These are phyloP conservation scores for Fusarium sp. DNA, from an alignment of 2,329 filamentous ascomycete species.

Conservation along the genomic window DNA sequence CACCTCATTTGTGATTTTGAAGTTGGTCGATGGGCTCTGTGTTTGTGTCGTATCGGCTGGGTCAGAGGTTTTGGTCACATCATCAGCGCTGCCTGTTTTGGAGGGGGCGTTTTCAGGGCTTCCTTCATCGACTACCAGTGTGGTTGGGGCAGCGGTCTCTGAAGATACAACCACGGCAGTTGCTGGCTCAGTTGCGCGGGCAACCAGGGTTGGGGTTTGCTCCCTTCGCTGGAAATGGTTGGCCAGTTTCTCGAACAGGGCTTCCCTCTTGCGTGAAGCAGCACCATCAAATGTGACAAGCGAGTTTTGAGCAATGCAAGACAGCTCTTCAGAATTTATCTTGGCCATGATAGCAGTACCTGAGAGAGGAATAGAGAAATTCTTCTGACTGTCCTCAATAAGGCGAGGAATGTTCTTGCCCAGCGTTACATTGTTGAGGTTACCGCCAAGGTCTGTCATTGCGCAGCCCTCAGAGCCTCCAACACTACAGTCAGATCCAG, in stretches of 20 bases:
- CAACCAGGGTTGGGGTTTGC: constrained; percentile 17
- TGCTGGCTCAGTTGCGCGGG: constrained; percentile 19
- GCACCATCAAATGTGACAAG: constrained; percentile 84
- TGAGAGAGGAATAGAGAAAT: constrained; percentile 83
- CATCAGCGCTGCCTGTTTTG: constrained; percentile 13
- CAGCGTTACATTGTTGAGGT: constrained; percentile 77
- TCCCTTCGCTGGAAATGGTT: constrained; percentile 34
- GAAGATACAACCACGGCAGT: constrained; percentile 40
- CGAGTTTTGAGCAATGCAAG: constrained; percentile 87
- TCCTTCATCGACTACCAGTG: constrained; percentile 42
- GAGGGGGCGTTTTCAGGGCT: constrained; percentile 31
- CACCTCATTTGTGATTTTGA: constrained; percentile 66
- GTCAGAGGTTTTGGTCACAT: constrained; percentile 25
- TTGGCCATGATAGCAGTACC: constrained; percentile 77
- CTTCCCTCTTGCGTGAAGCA: constrained; percentile 53
- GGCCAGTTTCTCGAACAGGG: constrained; percentile 46
- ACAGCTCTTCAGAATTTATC: constrained; percentile 80
- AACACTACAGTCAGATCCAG: constrained; percentile 66
- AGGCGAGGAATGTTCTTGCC: constrained; percentile 83
- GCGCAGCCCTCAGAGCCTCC: constrained; percentile 65
- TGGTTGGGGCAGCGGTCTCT: constrained; percentile 34
- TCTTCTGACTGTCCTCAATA: constrained; percentile 71
- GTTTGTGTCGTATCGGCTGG: constrained; percentile 29
- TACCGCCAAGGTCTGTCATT: constrained; percentile 59
- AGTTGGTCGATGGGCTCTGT: constrained; percentile 47